Conservation (phyloP, 2,329 filamentous ascomycete species). For the Calonectria hawksworthii region DNA sequence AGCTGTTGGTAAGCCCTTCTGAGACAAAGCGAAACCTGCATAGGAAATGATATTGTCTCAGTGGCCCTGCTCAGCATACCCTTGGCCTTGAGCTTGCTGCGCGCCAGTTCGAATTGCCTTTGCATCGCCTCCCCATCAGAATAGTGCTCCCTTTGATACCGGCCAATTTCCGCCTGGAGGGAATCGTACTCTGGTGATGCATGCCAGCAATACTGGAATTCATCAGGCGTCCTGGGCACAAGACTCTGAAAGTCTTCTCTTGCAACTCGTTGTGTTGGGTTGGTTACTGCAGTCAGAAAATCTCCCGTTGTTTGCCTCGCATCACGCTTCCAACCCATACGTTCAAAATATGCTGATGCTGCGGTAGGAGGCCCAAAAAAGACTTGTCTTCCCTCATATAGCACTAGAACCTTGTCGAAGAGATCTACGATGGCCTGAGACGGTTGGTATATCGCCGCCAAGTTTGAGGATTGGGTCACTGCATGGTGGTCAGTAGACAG, state of each 20-base stretch:
- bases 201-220: conserved; percentile 52
- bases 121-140: not conserved
- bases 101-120: not conserved
- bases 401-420: conserved; percentile 16
- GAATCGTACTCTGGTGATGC: conserved; percentile 3
- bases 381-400: conserved; percentile 21
- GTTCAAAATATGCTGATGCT: conserved; percentile 13
- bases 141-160: conserved; percentile 2
- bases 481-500: not conserved
- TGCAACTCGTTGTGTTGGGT: conserved; percentile 21
- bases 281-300: conserved; percentile 15
- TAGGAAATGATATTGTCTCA: conserved; percentile 16
- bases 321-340: conserved; percentile 12
- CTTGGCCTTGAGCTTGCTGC: conserved; percentile 5
- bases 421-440: conserved; percentile 17
- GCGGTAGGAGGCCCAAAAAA: conserved; percentile 10
- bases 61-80: conserved; percentile 2
- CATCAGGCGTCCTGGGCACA: conserved; percentile 51
- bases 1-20: conserved; percentile 12
- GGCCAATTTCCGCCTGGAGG: not conserved
- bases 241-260: conserved; percentile 38
- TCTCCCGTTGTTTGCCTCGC: conserved; percentile 18
- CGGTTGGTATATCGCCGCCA: conserved; percentile 20
- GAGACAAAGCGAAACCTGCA: conserved; percentile 3
- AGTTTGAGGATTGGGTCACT: conserved; percentile 26